Percentiles rank a stretch among this genome's conserved stretches.
phyloP scores from a whole-genome alignment of 257 asterid genomes.

The Thymus mandschuricus region DNA sequence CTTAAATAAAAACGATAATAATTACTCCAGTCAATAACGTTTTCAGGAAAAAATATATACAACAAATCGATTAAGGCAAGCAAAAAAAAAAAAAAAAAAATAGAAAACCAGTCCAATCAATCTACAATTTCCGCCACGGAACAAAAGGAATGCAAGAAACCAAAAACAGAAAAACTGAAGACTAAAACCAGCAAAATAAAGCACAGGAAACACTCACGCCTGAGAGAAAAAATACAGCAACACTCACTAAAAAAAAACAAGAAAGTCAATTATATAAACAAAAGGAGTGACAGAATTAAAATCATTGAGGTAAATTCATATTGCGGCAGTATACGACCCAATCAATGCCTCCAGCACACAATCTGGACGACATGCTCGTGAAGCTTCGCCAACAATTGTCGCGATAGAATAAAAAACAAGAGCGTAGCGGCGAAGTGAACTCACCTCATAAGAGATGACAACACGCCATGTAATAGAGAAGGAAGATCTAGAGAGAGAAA shows the following conservation, averaged over 20 bases:
- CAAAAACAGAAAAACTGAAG: not conserved
- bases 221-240: conserved; percentile 4
- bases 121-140: conserved; percentile 10
- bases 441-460: conserved; percentile 29
- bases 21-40: not conserved
- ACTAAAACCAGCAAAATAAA: conserved; percentile 4
- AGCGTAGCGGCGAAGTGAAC: conserved; percentile 37
- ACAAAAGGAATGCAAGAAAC: conserved; percentile 6
- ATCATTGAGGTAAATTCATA: conserved; percentile 20
- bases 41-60: too few relatives aligned
- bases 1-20: not conserved
- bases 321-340: conserved; percentile 15
- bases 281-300: conserved; percentile 15
- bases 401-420: conserved; percentile 19
- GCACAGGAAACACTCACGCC: conserved; percentile 16
- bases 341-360: conserved; percentile 8
- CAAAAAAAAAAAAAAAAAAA: not conserved
- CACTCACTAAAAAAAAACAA: conserved; percentile 2
- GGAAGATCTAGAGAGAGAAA: conserved; percentile 48
- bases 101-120: not conserved
- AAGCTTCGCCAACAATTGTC: not conserved
- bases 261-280: not conserved
- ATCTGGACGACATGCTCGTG: conserved; percentile 21
- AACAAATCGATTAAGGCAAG: too few relatives aligned
- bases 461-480: conserved; percentile 38